Percentiles rank a stretch among this genome's conserved stretches.
Conservation (phyloP, 2,329 filamentous ascomycete species). For the Colletotrichum orbiculare region DNA sequence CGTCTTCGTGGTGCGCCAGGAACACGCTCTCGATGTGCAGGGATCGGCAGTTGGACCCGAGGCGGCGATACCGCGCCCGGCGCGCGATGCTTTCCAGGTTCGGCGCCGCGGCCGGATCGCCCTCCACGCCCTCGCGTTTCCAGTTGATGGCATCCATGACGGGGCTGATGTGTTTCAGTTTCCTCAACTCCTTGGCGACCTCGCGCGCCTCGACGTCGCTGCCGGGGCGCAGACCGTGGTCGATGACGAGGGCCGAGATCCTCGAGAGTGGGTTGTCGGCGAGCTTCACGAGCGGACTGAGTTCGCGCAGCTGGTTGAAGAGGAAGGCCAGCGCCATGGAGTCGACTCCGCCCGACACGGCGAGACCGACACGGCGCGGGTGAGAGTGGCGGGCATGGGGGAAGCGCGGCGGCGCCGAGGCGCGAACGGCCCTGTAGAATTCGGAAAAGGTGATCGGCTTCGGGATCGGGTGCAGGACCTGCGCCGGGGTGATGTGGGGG, state of each 20-base stretch:
- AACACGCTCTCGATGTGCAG: slow-evolving; percentile 70
- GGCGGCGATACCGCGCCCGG: slow-evolving; percentile 74
- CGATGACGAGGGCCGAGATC: slow-evolving; percentile 62
- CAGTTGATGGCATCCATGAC: slow-evolving; percentile 58
- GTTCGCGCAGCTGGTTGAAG: slow-evolving; percentile 61
- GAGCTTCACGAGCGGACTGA: slow-evolving; percentile 50
- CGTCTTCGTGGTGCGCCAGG: slow-evolving; percentile 88
- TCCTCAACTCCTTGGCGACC: slow-evolving; percentile 55
- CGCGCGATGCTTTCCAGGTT: slow-evolving; percentile 85
- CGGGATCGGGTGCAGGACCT: slow-evolving; percentile 50
- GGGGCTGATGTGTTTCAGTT: slow-evolving; percentile 44
- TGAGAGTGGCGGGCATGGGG: slow-evolving; percentile 49
- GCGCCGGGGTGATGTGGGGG: slow-evolving; percentile 28
- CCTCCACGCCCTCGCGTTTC: slow-evolving; percentile 43
- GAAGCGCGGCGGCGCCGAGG: slow-evolving; percentile 62
- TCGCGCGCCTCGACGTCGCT: slow-evolving; percentile 63
- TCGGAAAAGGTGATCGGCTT: slow-evolving; percentile 51
- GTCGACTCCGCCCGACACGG: slow-evolving; percentile 92
- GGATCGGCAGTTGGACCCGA: slow-evolving; percentile 71
- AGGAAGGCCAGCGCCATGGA: slow-evolving; percentile 95
- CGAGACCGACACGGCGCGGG: slow-evolving; percentile 68
- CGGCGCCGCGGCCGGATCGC: slow-evolving; percentile 53
- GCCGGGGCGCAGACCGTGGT: slow-evolving; percentile 66
- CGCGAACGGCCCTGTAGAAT: slow-evolving; percentile 60
- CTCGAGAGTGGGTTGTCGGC: slow-evolving; percentile 56